A percentile compares a stretch with the other conserved stretches of the same genome.
Evolutionary conservation across 192 early-diverging fungal genomes (phyloP).

Genomic region (Thamnidium elegans): DNA sequence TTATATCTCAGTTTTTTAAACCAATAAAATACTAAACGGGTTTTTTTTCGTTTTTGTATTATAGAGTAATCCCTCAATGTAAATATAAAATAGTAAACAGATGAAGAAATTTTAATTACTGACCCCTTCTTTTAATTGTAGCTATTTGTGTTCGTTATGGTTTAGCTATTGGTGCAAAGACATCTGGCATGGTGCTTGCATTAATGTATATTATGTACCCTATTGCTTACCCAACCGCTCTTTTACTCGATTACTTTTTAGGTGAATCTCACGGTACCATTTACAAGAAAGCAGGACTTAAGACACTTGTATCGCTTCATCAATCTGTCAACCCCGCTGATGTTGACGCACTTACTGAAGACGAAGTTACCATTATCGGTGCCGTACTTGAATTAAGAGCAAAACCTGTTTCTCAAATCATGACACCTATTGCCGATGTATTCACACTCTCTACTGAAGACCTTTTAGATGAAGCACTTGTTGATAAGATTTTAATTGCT

Average conservation of each 20-base stretch:
- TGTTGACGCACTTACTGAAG: constrained; percentile 64
- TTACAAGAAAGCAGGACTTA: constrained; percentile 73
- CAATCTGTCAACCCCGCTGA: constrained; percentile 48
- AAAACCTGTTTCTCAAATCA: constrained; percentile 60
- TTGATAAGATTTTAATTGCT: constrained; percentile 55
- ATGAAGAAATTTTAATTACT: not conserved
- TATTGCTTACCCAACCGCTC: constrained; percentile 80
- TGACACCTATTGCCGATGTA: constrained; percentile 68
- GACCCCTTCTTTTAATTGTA: constrained; percentile 10
- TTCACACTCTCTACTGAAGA: constrained; percentile 62
- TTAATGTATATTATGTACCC: constrained; percentile 68
- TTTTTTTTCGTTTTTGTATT: not conserved
- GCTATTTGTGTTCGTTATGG: constrained; percentile 90
- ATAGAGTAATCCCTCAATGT: constrained; percentile 78
- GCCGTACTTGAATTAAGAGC: constrained; percentile 73
- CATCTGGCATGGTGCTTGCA: constrained; percentile 66
- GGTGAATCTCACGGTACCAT: constrained; percentile 87
- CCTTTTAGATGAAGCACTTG: constrained; percentile 51
- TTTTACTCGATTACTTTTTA: constrained; percentile 79
- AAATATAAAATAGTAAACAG: not conserved
- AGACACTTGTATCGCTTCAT: constrained; percentile 73
- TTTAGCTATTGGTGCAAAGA: constrained; percentile 83
- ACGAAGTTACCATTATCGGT: constrained; percentile 77
- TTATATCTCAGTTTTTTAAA: too few species aligned
- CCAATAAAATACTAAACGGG: too few species aligned